Evolutionary conservation across 2,329 filamentous ascomycete genomes (phyloP).

Genomic region (Huntiella bhutanensis): DNA sequence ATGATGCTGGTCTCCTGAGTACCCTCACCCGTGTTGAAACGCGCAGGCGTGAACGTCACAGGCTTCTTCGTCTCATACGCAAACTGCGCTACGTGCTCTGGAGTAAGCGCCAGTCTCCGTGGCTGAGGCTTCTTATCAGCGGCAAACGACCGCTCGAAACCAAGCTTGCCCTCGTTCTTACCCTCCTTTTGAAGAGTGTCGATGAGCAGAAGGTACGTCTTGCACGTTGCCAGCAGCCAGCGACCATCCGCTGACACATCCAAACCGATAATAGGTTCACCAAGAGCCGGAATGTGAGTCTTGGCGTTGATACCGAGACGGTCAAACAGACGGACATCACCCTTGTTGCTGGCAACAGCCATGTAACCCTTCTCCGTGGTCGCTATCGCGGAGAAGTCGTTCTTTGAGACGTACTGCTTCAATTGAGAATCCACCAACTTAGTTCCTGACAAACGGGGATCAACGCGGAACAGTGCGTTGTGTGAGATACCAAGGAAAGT

Average conservation of each 20-base stretch:
- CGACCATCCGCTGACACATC: conserved; percentile 91
- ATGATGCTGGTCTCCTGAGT: conserved; percentile 82
- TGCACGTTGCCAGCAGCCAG: conserved; percentile 87
- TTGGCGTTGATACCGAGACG: conserved; percentile 93
- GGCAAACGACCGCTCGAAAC: conserved; percentile 82
- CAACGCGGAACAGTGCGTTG: conserved; percentile 84
- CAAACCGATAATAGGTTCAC: conserved; percentile 83
- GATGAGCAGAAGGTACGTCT: conserved; percentile 85
- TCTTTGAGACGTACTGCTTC: conserved; percentile 94
- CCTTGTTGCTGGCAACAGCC: conserved; percentile 92
- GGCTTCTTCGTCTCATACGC: conserved; percentile 84
- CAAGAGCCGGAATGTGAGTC: conserved; percentile 86
- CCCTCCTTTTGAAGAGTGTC: conserved; percentile 79
- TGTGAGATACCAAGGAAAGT: conserved; percentile 85
- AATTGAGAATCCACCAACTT: conserved; percentile 86
- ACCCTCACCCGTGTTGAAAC: conserved; percentile 79
- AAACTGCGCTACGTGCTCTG: conserved; percentile 89
- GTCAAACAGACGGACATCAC: conserved; percentile 91
- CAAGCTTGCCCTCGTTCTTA: conserved; percentile 95
- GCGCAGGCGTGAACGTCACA: conserved; percentile 74
- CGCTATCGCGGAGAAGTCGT: conserved; percentile 84
- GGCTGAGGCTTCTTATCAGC: conserved; percentile 90
- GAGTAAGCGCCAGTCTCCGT: conserved; percentile 70
- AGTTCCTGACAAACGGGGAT: conserved; percentile 72
- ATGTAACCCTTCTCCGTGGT: conserved; percentile 96